Percentiles rank a stretch among this genome's conserved stretches.
Evolutionary conservation across 768 basidiomycete species (phyloP).

Genomic region (Cytidiella melzeri): DNA sequence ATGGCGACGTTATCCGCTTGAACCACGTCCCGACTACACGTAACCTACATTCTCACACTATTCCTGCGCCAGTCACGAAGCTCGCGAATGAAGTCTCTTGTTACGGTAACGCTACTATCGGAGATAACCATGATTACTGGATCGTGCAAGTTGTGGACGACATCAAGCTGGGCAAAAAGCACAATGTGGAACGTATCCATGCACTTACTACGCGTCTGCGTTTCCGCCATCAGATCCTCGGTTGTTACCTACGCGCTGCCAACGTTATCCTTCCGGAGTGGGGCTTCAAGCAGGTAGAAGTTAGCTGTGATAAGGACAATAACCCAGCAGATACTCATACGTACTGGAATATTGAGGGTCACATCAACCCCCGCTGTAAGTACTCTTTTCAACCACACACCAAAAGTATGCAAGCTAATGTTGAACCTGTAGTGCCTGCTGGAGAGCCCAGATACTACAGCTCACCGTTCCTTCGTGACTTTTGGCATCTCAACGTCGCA

Average conservation of each 20-base stretch:
- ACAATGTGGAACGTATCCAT: slow-evolving; percentile 65
- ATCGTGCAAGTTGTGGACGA: slow-evolving; percentile 92
- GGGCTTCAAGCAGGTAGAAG: slow-evolving; percentile 99
- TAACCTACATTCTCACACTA: slow-evolving; percentile 87
- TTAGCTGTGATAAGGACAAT: slow-evolving; percentile 87
- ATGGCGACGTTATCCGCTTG: slow-evolving; percentile 79
- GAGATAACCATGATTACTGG: slow-evolving; percentile 90
- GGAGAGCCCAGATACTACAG: slow-evolving; percentile 80
- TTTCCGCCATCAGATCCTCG: slow-evolving; percentile 68
- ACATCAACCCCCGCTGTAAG: slow-evolving; percentile 93
- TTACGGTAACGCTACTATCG: slow-evolving; percentile 87
- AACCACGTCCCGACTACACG: slow-evolving; percentile 78
- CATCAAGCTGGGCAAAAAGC: slow-evolving; percentile 53
- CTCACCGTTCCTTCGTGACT: slow-evolving; percentile 93
- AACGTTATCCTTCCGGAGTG: slow-evolving; percentile 91
- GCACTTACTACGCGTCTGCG: slow-evolving; percentile 87
- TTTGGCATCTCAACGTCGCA: slow-evolving; percentile 98
- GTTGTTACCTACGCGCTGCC: slow-evolving; percentile 87
- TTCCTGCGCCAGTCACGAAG: slow-evolving; percentile 86
- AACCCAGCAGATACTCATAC: slow-evolving; percentile 76
- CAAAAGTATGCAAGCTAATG: neutral
- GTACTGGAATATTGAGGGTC: slow-evolving; percentile 98
- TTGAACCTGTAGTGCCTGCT: slow-evolving; percentile 56
- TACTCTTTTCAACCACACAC: slow-evolving; percentile 17
- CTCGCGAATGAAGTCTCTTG: slow-evolving; percentile 88